Base-by-base conservation (phyloP, 2,329 filamentous ascomycete species). In the Colletotrichum spinosum region DNA sequence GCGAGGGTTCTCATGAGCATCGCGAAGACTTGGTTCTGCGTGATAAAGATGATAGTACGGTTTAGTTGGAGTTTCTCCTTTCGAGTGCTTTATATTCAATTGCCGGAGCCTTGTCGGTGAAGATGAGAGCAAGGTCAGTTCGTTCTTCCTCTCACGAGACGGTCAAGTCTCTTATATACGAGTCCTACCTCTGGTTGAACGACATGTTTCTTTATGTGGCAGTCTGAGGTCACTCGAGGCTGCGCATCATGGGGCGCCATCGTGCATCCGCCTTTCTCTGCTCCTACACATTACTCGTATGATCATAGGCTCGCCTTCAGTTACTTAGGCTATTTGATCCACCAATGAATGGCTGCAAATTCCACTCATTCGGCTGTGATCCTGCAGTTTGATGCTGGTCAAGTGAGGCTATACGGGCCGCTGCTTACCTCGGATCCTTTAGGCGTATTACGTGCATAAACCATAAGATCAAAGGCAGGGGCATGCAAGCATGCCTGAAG, bases 381-480 rank as follows among this genome's bases (percentile, higher is more conserved):
- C 8, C 34, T 38, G 53, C 42, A 46, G 45, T 38, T 33, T 8
- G 38, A 15, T 11, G 13, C 15, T 41, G n/a, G 42, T 34, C 42
- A 17, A 37, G 15, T n/a, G 25, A 33, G 6, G n/a, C 33, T 49
- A 33, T 13, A 38, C 54, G 54, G 44, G 54, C 54, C 44, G 44
- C 44, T 48, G 12, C 39, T 15, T n/a, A 33, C 35, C 44, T 48
- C 44, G 54, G 44, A 48, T 56, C 54, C 54, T 49, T 38, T 37
- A 8, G 15, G 11, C 44, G 34, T 56, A 42, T 56, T 56, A 56
- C 44, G 11, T 56, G 44, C 54, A 56, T 44, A 25, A 25, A 25
- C 25, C 25, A 25, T 25, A 25, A 25, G 25, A 25, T 25, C 25
- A 25, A 3, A 3, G 25, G 25, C 25, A 25, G 25, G 25, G 25